Evolutionary conservation across 495 filamentous ascomycete genomes (phyloP).

Genomic region (Talaromyces thailandensis): DNA sequence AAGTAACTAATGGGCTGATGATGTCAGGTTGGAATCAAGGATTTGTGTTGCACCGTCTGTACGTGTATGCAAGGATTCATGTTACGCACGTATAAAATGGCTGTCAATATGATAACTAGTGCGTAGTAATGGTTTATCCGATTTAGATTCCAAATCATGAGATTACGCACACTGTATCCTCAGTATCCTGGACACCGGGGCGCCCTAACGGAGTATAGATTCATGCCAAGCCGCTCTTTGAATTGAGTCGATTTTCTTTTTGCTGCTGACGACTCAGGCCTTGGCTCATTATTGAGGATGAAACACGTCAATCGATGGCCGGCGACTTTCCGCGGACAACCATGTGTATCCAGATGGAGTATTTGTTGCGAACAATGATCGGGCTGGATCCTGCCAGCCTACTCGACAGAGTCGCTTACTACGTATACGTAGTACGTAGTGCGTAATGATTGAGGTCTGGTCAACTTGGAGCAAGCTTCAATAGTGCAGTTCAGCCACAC

Average conservation of each 20-base stretch:
- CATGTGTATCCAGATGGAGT: background rate
- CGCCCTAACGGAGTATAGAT: background rate
- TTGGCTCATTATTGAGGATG: background rate
- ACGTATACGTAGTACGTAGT: background rate
- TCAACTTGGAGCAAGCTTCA: background rate
- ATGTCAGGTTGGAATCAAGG: background rate
- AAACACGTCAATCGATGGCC: background rate
- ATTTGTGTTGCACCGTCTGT: background rate
- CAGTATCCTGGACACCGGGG: too few relatives aligned
- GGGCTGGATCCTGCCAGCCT: background rate
- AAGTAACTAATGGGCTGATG: background rate
- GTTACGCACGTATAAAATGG: background rate
- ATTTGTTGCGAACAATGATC: background rate
- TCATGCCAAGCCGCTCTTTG: background rate
- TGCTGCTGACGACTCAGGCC: background rate
- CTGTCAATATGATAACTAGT: background rate
- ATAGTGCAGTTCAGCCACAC: background rate
- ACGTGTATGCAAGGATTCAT: background rate
- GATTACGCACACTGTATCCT: background rate
- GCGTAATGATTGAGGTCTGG: background rate
- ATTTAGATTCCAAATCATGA: background rate
- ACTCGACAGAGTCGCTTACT: background rate
- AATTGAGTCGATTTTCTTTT: background rate
- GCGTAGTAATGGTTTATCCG: too few relatives aligned
- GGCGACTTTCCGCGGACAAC: background rate